A percentile compares a stretch with the other conserved stretches of the same genome.
Conservation (phyloP, 2,329 filamentous ascomycete genomes). For the Botryosphaeria dothidea region DNA sequence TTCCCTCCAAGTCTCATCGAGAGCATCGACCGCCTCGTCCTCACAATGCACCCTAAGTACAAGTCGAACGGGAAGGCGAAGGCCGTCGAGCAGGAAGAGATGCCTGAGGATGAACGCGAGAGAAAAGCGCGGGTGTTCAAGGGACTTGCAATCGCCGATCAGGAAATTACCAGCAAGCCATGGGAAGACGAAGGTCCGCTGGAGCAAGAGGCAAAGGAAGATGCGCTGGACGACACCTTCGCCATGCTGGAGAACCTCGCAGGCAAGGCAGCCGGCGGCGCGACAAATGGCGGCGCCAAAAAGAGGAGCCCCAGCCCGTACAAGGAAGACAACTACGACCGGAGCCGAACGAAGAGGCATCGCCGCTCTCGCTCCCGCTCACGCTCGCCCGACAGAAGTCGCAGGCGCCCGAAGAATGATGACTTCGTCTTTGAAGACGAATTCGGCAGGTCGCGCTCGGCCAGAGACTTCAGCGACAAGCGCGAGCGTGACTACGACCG, state of each 20-base stretch:
- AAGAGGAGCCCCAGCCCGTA: conserved; percentile 64
- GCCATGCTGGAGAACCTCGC: conserved; percentile 87
- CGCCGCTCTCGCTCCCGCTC: conserved; percentile 54
- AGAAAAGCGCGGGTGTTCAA: conserved; percentile 88
- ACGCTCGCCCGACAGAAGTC: conserved; percentile 33
- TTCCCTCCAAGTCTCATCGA: conserved; percentile 86
- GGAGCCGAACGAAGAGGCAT: conserved; percentile 42
- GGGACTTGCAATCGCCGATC: conserved; percentile 84
- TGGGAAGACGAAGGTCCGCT: conserved; percentile 44
- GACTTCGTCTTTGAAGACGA: conserved; percentile 61
- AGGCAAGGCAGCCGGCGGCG: conserved; percentile 58
- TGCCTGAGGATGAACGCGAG: conserved; percentile 53
- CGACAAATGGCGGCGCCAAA: conserved; percentile 47
- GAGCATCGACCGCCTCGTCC: conserved; percentile 84
- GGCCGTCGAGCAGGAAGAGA: conserved; percentile 34
- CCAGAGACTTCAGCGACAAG: conserved; percentile 37
- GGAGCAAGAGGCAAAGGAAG: conserved; percentile 48
- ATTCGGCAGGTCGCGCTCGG: conserved; percentile 52
- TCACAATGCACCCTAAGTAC: conserved; percentile 88
- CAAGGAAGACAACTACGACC: conserved; percentile 47
- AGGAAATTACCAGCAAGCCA: conserved; percentile 54
- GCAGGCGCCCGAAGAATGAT: conserved; percentile 46
- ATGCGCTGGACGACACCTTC: conserved; percentile 88
- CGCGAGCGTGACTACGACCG: conserved; percentile 28
- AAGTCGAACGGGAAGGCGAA: conserved; percentile 56